Evolutionary conservation across 331 rosid species (phyloP).

Genomic region (Quercus lobata): DNA sequence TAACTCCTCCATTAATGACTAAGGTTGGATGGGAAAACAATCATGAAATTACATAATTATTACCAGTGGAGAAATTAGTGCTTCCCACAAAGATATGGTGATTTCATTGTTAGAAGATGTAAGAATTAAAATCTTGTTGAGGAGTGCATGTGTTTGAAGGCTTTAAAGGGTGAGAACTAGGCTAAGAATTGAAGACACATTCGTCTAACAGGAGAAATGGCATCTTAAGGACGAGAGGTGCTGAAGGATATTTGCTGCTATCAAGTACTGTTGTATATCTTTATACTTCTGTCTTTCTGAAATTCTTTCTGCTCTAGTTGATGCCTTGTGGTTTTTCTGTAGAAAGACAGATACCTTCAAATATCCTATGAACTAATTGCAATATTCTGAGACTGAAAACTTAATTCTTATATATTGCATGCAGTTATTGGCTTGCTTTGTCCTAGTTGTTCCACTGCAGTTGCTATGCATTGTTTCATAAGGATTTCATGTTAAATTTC

Average conservation of each 20-base stretch:
- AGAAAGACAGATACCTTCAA: conserved; percentile 13
- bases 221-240: not conserved
- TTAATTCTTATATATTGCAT: not conserved
- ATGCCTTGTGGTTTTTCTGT: conserved; percentile 7
- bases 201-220: not conserved
- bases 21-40: not conserved
- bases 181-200: not conserved
- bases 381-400: not conserved
- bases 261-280: not conserved
- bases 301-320: conserved; percentile 14
- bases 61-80: not conserved
- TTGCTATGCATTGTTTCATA: not conserved
- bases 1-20: not conserved
- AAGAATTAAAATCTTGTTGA: not conserved
- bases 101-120: conserved; percentile 1
- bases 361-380: conserved; percentile 6
- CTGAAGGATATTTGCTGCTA: not conserved
- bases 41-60: not conserved
- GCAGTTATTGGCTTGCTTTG: not conserved
- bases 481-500: conserved; percentile 11
- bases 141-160: conserved; percentile 9
- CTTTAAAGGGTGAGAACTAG: not conserved
- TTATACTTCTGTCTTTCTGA: not conserved
- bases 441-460: conserved; percentile 12
- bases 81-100: not conserved